These are phyloP conservation scores for Gynostemma pentaphyllum DNA, from an alignment of 306 rosid species.

Conservation along the genomic window DNA sequence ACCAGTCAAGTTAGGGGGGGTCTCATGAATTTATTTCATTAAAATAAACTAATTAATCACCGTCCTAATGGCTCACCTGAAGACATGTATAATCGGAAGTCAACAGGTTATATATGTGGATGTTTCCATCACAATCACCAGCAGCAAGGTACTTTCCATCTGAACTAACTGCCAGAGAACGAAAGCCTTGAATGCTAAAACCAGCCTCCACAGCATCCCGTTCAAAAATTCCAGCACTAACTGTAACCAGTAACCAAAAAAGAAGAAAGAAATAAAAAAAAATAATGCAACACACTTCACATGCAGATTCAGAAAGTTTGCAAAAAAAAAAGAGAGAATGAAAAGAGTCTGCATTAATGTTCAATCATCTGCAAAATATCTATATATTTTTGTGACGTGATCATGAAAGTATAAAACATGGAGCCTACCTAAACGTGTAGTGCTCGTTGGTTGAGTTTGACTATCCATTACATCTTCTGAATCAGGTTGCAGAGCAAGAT, in stretches of 20 bases:
- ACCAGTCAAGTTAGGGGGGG: background rate
- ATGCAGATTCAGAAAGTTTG: background rate
- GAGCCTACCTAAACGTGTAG: conserved; percentile 41
- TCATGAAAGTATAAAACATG: background rate
- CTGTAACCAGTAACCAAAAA: conserved; percentile 23
- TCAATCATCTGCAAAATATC: background rate
- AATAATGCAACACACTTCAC: conserved; percentile 10
- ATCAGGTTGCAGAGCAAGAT: conserved; percentile 52
- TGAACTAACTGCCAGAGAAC: conserved; percentile 67
- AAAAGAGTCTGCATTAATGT: background rate
- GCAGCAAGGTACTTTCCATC: conserved; percentile 70
- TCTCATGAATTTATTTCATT: background rate
- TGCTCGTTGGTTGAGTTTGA: conserved; percentile 18
- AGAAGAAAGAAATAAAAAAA: conserved; percentile 11
- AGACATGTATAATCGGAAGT: conserved; percentile 56
- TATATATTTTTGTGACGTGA: background rate
- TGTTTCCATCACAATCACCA: conserved; percentile 68
- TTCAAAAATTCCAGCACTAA: conserved; percentile 51
- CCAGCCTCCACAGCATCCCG: conserved; percentile 48
- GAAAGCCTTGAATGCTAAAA: conserved; percentile 38
- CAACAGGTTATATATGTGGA: conserved; percentile 55
- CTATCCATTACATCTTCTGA: conserved; percentile 21
- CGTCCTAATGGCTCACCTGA: conserved; percentile 29
- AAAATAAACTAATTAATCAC: background rate
- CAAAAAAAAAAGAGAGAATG: background rate